Conservation (phyloP, 306 rosid species). For the Rosa multiflora region DNA sequence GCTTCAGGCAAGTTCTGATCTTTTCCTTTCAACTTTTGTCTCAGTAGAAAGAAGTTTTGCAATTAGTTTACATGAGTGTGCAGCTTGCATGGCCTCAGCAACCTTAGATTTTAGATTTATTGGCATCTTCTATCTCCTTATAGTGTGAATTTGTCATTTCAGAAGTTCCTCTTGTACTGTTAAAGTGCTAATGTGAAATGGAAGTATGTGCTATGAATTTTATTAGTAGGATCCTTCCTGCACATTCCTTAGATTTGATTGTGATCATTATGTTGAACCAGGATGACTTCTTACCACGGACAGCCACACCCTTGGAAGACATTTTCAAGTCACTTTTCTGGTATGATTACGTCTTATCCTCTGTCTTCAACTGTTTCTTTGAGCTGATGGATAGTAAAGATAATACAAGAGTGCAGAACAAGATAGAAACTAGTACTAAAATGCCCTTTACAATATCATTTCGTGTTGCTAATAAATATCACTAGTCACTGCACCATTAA, state of each 20-base stretch:
- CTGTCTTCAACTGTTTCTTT: not conserved
- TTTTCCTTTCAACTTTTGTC: conserved; percentile 7
- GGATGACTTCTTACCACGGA: conserved; percentile 98
- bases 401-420: not conserved
- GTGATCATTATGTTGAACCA: conserved; percentile 37
- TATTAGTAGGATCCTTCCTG: not conserved
- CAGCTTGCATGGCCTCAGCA: conserved; percentile 12
- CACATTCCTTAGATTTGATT: conserved; percentile 24
- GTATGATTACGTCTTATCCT: conserved; percentile 40
- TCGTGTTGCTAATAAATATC: not conserved
- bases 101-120: conserved; percentile 3
- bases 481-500: not conserved
- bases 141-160: not conserved
- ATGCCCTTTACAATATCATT: not conserved
- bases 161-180: not conserved
- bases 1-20: conserved; percentile 70
- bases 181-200: conserved; percentile 5
- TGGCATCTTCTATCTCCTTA: not conserved
- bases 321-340: conserved; percentile 94
- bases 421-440: not conserved
- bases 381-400: not conserved
- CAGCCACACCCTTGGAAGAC: conserved; percentile 97
- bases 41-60: conserved; percentile 5
- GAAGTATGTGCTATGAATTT: not conserved
- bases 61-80: not conserved